Percentiles rank a stretch among this genome's conserved stretches.
phyloP scores from a whole-genome alignment of 1,139 yeast genomes.

The Hanseniaspora sp. region DNA sequence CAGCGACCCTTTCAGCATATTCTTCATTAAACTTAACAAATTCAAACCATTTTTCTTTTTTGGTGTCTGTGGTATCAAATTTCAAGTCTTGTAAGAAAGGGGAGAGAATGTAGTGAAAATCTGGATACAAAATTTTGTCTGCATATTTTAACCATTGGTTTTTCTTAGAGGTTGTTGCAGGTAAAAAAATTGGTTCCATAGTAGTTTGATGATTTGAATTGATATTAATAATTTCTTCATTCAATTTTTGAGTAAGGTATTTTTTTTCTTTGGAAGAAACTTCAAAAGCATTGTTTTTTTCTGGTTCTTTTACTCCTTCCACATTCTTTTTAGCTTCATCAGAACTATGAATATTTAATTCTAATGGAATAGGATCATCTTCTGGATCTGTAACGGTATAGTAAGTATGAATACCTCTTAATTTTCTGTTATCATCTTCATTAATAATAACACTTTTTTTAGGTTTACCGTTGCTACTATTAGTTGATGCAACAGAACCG shows the following conservation, averaged over 20 bases:
- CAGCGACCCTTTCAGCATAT: slow-evolving; percentile 64
- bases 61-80: slow-evolving; percentile 38
- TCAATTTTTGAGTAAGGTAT: slow-evolving; percentile 24
- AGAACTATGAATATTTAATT: slow-evolving; percentile 13
- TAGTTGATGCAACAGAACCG: not conserved
- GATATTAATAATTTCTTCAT: slow-evolving; percentile 33
- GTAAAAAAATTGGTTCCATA: slow-evolving; percentile 76
- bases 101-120: slow-evolving; percentile 80
- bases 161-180: slow-evolving; percentile 36
- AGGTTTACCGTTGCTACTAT: no score
- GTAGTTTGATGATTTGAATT: slow-evolving; percentile 35
- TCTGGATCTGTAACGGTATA: slow-evolving; percentile 17
- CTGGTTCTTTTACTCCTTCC: not conserved
- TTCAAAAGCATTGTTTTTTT: slow-evolving; percentile 35
- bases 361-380: slow-evolving; percentile 19
- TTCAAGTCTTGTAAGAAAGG: slow-evolving; percentile 21
- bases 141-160: slow-evolving; percentile 83
- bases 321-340: slow-evolving; percentile 5
- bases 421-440: slow-evolving; percentile 10
- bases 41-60: slow-evolving; percentile 78
- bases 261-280: slow-evolving; percentile 47
- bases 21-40: slow-evolving; percentile 86
- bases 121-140: slow-evolving; percentile 87
- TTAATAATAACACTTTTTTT: not conserved
- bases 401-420: slow-evolving; percentile 11